Conservation (phyloP, 148 eudicot species). For the Spergularia bocconei region DNA sequence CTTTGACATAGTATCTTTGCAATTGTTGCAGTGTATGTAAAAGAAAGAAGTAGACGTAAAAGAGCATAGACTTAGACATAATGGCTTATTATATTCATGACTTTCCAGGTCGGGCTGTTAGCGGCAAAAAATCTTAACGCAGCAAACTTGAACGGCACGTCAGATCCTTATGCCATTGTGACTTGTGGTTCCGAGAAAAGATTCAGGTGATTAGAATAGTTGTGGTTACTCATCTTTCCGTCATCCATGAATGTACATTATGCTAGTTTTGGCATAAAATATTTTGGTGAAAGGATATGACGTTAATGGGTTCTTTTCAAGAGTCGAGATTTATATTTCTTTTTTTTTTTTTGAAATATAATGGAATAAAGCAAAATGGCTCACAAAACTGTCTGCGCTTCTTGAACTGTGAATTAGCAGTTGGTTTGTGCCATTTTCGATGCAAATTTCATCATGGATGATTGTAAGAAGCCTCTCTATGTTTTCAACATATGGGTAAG, state of each 20-base stretch:
- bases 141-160: constrained; percentile 88
- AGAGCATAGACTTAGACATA: not conserved
- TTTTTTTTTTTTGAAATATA: too few relatives aligned
- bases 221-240: not conserved
- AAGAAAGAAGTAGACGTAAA: not conserved
- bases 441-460: too few relatives aligned
- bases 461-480: too few relatives aligned
- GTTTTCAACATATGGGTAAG: too few relatives aligned
- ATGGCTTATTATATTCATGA: constrained; percentile 1
- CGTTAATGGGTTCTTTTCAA: not conserved
- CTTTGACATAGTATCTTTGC: too few relatives aligned
- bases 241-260: not conserved
- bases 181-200: constrained; percentile 87
- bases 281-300: not conserved
- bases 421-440: too few relatives aligned
- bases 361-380: too few relatives aligned
- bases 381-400: too few relatives aligned
- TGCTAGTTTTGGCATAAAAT: not conserved
- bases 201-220: constrained; percentile 60
- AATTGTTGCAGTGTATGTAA: not conserved
- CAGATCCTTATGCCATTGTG: constrained; percentile 93
- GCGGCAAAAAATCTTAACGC: constrained; percentile 88
- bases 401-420: too few relatives aligned
- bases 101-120: constrained; percentile 63
- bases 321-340: not conserved